Evolutionary conservation across 163 green algal species (phyloP), one percentile per base, ranked within the genome.

Genomic region (Chloromonas sp.): DNA sequence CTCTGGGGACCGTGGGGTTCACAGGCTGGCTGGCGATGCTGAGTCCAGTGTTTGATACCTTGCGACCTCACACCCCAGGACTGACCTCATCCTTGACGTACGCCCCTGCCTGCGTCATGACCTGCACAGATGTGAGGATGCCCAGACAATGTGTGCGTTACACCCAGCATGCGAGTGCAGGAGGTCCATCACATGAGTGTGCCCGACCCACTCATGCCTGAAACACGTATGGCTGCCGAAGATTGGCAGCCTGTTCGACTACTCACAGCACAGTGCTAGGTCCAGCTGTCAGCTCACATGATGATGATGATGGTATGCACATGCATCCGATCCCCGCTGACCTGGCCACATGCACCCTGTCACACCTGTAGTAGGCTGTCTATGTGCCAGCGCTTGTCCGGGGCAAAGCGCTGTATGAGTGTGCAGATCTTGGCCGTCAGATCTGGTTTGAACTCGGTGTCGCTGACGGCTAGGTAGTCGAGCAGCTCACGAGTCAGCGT

Each of bases 381-480:
- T 2, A 98, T 87, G 88, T 98, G 94, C 95, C 95, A 99, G 13
- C 90, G 91, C 89, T 95, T 96, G 89, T 96, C 92, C 0, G 96
- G 96, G 3, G 97, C 91, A 83, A 92, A 95, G 82, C 88, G 92
- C 89, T 97, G 92, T 62, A 98, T 94, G 70, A 99, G 94, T 60
- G 88, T 86, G 87, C 91, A 96, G 60, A 99, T 95, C 87, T 98
- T 98, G 82, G 93, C 92, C 1, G 96, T 95, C 1, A 99, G 93
- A 88, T 99, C 94, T 0, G 94, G 92, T 90, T 98, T 98, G 94
- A 99, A 99, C 85, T 98, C 94, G 0, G 87, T 36, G 88, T 99
- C 97, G 71, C 89, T 93, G 61, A 96, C 93, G 0, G 89, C 88
- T 36, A 99, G 93, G 91, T 99, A 99, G 71, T 98, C 95, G 60